phyloP scores from a whole-genome alignment of 768 basidiomycete species.

The Pholiota microspora region DNA sequence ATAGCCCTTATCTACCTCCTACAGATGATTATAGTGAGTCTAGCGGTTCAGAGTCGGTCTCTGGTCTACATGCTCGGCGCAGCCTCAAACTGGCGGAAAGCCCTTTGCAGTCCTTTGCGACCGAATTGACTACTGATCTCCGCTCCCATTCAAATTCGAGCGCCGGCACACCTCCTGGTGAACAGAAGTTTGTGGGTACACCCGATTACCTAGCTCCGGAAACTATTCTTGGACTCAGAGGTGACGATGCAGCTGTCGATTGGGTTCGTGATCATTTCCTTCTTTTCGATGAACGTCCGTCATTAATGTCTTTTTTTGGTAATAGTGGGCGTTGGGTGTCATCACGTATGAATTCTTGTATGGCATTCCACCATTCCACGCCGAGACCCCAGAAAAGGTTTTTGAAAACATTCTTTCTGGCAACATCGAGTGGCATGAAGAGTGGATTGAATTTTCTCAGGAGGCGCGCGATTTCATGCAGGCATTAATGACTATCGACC shows the following conservation, averaged over 20 bases:
- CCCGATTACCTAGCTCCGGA: slow-evolving; percentile 97
- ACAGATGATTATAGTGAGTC: slow-evolving; percentile 87
- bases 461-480: slow-evolving; percentile 92
- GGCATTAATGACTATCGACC: slow-evolving; percentile 78
- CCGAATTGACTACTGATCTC: slow-evolving; percentile 79
- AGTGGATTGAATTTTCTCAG: slow-evolving; percentile 81
- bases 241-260: slow-evolving; percentile 94
- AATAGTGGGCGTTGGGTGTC: slow-evolving; percentile 96
- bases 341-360: slow-evolving; percentile 98
- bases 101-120: slow-evolving; percentile 84
- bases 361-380: slow-evolving; percentile 96
- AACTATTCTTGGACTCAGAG: slow-evolving; percentile 91
- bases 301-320: slow-evolving; percentile 16
- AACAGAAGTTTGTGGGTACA: slow-evolving; percentile 95
- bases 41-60: slow-evolving; percentile 75
- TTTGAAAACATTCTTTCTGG: slow-evolving; percentile 98
- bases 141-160: slow-evolving; percentile 72
- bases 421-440: slow-evolving; percentile 94
- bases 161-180: slow-evolving; percentile 70
- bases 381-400: slow-evolving; percentile 94
- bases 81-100: slow-evolving; percentile 59
- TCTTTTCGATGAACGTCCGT: slow-evolving; percentile 1
- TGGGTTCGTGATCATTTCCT: slow-evolving; percentile 59
- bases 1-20: slow-evolving; percentile 64
- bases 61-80: slow-evolving; percentile 53